These are phyloP conservation scores for Nymphaea colorata DNA, from an alignment of 164 flowering plant genomes.

Conservation along the genomic window DNA sequence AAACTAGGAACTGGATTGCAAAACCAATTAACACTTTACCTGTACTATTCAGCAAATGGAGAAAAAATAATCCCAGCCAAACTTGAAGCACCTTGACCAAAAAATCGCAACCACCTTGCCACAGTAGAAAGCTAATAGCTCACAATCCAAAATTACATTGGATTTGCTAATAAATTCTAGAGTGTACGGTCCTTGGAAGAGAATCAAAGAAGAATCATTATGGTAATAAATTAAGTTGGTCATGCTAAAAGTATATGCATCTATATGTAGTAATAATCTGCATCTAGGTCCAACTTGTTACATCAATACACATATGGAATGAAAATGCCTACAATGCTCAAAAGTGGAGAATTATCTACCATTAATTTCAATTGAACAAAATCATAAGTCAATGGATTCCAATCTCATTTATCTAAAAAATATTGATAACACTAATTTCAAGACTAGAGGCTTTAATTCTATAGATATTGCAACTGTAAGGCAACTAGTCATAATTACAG, in stretches of 20 bases:
- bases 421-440: constrained; percentile 72
- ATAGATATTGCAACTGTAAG: constrained; percentile 99
- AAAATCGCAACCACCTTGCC: background rate
- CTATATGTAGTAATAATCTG: constrained; percentile 13
- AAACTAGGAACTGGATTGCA: no score
- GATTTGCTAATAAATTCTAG: background rate
- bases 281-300: constrained; percentile 78
- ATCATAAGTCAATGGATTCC: background rate
- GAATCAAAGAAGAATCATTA: no score
- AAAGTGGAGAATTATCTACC: background rate
- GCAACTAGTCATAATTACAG: constrained; percentile 87
- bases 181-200: no score
- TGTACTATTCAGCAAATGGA: no score
- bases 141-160: background rate
- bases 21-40: no score
- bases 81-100: background rate
- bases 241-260: no score
- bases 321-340: constrained; percentile 63
- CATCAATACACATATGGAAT: constrained; percentile 85
- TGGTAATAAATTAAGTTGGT: no score
- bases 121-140: background rate
- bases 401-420: constrained; percentile 98
- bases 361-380: background rate
- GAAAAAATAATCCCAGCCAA: background rate
- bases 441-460: constrained; percentile 93